Conservation (phyloP, 2,329 filamentous ascomycete species). For the Epichloe uncinata region DNA sequence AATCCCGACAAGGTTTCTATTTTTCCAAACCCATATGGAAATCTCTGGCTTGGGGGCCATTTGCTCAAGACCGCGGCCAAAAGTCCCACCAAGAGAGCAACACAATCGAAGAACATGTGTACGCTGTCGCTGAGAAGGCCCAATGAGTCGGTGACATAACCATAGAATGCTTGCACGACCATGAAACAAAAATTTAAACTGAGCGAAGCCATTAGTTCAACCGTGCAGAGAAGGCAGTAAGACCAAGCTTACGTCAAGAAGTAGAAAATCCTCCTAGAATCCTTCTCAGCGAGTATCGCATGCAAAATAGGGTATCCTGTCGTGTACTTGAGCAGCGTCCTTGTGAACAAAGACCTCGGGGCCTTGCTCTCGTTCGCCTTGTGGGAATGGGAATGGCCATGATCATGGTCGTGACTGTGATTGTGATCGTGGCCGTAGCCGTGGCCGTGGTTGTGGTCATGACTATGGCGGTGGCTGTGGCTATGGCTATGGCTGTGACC, state of each 20-base stretch:
- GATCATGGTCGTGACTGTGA: slow-evolving; percentile 15
- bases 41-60: slow-evolving; percentile 79
- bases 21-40: slow-evolving; percentile 93
- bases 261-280: slow-evolving; percentile 91
- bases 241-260: slow-evolving; percentile 63
- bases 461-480: slow-evolving; percentile 9
- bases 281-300: slow-evolving; percentile 76
- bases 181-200: slow-evolving; percentile 93
- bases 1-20: slow-evolving; percentile 94
- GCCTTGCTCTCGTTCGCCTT: slow-evolving; percentile 24
- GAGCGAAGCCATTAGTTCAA: slow-evolving; percentile 2
- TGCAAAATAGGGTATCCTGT: slow-evolving; percentile 66
- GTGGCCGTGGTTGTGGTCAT: slow-evolving; percentile 9
- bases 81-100: slow-evolving; percentile 79
- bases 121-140: slow-evolving; percentile 93
- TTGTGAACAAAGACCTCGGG: slow-evolving; percentile 56
- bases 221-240: neutral
- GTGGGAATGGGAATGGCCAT: slow-evolving; percentile 14
- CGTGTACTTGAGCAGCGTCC: slow-evolving; percentile 55
- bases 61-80: slow-evolving; percentile 92
- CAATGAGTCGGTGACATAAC: slow-evolving; percentile 82
- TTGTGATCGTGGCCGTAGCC: slow-evolving; percentile 12
- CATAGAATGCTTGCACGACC: slow-evolving; percentile 87
- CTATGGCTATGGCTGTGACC: slow-evolving; percentile 16
- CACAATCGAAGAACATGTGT: slow-evolving; percentile 98